Evolutionary conservation across 768 basidiomycete species (phyloP), one percentile per base, ranked within the genome.

Genomic region (Flagelloscypha sp.): DNA sequence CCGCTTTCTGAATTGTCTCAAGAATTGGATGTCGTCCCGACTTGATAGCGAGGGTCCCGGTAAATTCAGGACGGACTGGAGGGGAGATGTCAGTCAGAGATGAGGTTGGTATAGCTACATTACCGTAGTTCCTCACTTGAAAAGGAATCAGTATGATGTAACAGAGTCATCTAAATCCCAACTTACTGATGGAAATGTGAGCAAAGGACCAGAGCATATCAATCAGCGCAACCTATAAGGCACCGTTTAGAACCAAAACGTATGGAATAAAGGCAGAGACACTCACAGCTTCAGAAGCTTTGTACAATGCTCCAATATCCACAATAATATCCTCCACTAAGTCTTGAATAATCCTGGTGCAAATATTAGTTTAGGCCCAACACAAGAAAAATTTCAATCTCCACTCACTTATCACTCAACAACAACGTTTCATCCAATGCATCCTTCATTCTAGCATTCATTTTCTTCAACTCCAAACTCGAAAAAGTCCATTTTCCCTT

Each of bases 121-220:
- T 23, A 72, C 70, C 60, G 49, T 72, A 73, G 44, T 59, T 69
- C 22, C 67, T 62, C 55, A 72, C 70, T 73, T 34, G 6, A 18
- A 31, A 17, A 45, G 7, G 16, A 11, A 29, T 21, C 13, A 17
- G 21, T 33, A 38, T 17, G 27, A 21, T 24, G 21, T 9, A 15
- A 17, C 17, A 12, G 11, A 27, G 20, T 30, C 1, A 30, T 21
- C 28, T n/a, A 12, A 18, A 18, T 11, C n/a, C 2, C 21, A 12
- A 56, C 82, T 48, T 52, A 90, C 89, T 68, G 32, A 85, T 87
- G 3, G 90, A 79, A 7, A 70, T 61, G 52, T 90, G 80, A 0
- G 93, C 80, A 53, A 92, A 94, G 4, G 86, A 78, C 74, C 84
- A 84, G 3, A 98, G 57, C 68, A 98, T 82, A 50, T 99, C 95